phyloP scores from a whole-genome alignment of 495 filamentous ascomycete genomes.

The Podospora appendiculata region DNA sequence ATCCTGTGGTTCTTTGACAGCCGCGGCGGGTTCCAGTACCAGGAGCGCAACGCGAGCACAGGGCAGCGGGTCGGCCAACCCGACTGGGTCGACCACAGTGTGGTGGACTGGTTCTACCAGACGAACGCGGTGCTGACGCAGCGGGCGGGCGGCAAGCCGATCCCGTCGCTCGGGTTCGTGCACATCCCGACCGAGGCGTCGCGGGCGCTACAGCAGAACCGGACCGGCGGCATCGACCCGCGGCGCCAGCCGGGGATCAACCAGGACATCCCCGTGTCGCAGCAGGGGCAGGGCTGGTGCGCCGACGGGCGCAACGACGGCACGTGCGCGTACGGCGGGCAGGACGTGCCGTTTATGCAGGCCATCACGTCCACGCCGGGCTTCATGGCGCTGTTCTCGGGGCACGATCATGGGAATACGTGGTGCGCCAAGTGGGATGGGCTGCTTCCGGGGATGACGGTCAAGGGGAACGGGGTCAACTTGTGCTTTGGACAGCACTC shows the following conservation, averaged over 20 bases:
- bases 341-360: slow-evolving; percentile 60
- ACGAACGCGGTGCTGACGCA: slow-evolving; percentile 35
- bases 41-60: slow-evolving; percentile 27
- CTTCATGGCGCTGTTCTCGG: slow-evolving; percentile 55
- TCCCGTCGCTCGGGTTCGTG: slow-evolving; percentile 64
- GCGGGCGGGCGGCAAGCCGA: slow-evolving; percentile 21
- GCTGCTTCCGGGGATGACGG: slow-evolving; percentile 18
- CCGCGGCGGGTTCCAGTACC: slow-evolving; percentile 51
- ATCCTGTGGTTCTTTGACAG: slow-evolving; percentile 75
- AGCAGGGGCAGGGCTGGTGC: slow-evolving; percentile 44
- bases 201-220: slow-evolving; percentile 40
- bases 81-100: slow-evolving; percentile 40
- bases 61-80: slow-evolving; percentile 25
- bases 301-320: slow-evolving; percentile 31
- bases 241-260: slow-evolving; percentile 56
- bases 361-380: slow-evolving; percentile 49
- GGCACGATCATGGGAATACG: slow-evolving; percentile 64
- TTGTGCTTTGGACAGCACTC: slow-evolving; percentile 65
- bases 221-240: slow-evolving; percentile 28
- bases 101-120: slow-evolving; percentile 53
- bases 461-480: slow-evolving; percentile 29
- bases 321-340: slow-evolving; percentile 37
- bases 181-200: slow-evolving; percentile 62
- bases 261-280: slow-evolving; percentile 49
- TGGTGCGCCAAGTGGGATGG: slow-evolving; percentile 51